Percentiles rank a stretch among this genome's conserved stretches.
phyloP scores from a whole-genome alignment of 2,329 filamentous ascomycete genomes.

The Pseudogymnoascus pannorum region DNA sequence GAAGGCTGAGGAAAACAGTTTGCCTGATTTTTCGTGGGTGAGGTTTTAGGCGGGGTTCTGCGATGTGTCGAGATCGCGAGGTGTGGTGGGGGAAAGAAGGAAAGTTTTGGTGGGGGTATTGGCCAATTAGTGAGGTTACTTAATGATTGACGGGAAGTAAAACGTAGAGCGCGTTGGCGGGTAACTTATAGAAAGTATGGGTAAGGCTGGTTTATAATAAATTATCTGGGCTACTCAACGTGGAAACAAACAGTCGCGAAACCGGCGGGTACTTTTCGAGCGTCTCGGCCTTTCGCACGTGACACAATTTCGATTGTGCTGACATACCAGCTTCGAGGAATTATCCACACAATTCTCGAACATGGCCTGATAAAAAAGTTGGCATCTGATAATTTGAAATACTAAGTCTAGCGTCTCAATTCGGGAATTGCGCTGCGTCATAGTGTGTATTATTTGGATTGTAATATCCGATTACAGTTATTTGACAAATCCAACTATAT shows the following conservation, averaged over 20 bases:
- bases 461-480: not conserved
- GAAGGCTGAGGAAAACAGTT: constrained; percentile 85
- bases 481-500: constrained; percentile 1
- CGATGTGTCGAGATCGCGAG: constrained; percentile 2
- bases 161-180: not conserved
- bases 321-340: not conserved
- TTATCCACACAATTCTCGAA: not conserved
- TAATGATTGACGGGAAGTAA: constrained; percentile 1
- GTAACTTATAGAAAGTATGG: constrained; percentile 7
- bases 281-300: constrained; percentile 6
- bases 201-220: constrained; percentile 8
- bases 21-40: constrained; percentile 44
- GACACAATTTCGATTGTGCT: not conserved
- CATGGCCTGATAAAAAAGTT: not conserved
- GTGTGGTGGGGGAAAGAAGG: not conserved
- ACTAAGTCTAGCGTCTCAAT: not conserved
- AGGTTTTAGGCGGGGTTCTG: not conserved
- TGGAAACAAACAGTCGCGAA: constrained; percentile 1
- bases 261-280: constrained; percentile 4
- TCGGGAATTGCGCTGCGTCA: not conserved
- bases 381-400: constrained; percentile 8
- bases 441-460: not conserved
- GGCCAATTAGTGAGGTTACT: not conserved
- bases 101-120: not conserved
- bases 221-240: not conserved